Evolutionary conservation across 148 eudicot genomes (phyloP), one percentile per base, ranked within the genome.

Genomic region (Rhododendron williamsianum): DNA sequence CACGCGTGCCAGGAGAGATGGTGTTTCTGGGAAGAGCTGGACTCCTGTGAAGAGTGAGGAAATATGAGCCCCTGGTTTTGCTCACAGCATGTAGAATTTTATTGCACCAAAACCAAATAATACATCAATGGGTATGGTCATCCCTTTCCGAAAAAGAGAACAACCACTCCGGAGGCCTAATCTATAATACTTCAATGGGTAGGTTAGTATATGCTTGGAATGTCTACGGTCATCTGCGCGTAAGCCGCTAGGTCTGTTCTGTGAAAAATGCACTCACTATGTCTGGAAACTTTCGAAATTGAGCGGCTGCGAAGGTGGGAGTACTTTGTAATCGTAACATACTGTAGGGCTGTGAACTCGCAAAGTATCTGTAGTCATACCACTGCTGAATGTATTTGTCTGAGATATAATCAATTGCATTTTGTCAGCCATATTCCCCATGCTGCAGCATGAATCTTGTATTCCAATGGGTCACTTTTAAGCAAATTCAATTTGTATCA

Each of bases 11-110:
- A 88, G 89, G 86, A 88, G 76, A 87, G 89, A 90, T 56, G 84
- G 84, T 84, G 88, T 86, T 25, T 85, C 81, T 21, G 87, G 82
- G 33, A 84, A 85, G 41, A 87, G 71, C 46, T 96, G 98, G 98
- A 85, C 88, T 80, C 94, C 94, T 25, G 94, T 96, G 83, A 95
- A 93, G 91, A 93, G 87, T 16, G 94, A 91, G 48, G 95, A 92
- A 84, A 85, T 90, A 71, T 71, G 76, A 93, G n/a, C 60, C 38
- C n/a, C 30, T 27, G 65, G 56, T 19, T 38, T 46, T 38, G 10
- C 72, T 36, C 51, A 33, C 33, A 21, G 25, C 69, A 56, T 69
- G 36, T 52, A 60, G n/a, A 60, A 60, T 5, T 19, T 60, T 60
- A 9, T 21, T 19, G 56, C 4, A 52, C 18, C 56, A 13, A 52